Evolutionary conservation across 768 basidiomycete species (phyloP).

Genomic region (Boletus rubescentipes): DNA sequence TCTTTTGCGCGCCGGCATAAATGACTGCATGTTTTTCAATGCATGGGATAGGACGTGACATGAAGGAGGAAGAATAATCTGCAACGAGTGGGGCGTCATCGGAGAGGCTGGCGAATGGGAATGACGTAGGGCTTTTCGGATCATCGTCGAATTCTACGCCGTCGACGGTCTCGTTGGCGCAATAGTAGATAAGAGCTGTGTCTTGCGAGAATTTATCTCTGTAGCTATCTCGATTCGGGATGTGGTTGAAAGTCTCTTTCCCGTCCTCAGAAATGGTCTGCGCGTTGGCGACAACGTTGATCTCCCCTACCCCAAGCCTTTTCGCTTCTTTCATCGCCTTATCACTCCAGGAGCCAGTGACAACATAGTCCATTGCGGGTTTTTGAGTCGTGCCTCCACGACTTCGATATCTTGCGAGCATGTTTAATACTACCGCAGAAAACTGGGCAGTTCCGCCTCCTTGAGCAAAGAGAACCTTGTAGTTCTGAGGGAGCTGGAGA

Average conservation of each 20-base stretch:
- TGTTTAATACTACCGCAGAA: conserved; percentile 87
- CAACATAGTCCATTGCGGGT: conserved; percentile 78
- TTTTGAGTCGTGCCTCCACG: conserved; percentile 58
- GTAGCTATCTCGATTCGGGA: conserved; percentile 76
- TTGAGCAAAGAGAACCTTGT: conserved; percentile 88
- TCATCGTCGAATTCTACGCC: conserved; percentile 84
- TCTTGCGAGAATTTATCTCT: conserved; percentile 60
- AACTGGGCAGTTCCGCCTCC: conserved; percentile 94
- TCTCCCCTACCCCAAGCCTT: conserved; percentile 56
- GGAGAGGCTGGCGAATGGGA: conserved; percentile 79
- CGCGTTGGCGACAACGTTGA: conserved; percentile 73
- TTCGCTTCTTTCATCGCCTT: conserved; percentile 83
- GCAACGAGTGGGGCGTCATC: conserved; percentile 76
- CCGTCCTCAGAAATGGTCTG: conserved; percentile 56
- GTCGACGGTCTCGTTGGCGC: conserved; percentile 98
- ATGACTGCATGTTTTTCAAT: conserved; percentile 91
- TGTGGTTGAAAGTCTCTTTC: conserved; percentile 70
- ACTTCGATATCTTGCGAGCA: conserved; percentile 82
- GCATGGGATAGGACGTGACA: conserved; percentile 88
- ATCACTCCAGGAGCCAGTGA: conserved; percentile 92
- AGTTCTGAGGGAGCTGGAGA: conserved; percentile 78
- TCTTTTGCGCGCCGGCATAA: conserved; percentile 98
- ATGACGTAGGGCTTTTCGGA: conserved; percentile 53
- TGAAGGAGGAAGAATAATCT: conserved; percentile 96
- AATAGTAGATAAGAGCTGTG: conserved; percentile 94